Evolutionary conservation across 495 filamentous ascomycete species (phyloP), one percentile per base, ranked within the genome.

Genomic region (Podospora conica): DNA sequence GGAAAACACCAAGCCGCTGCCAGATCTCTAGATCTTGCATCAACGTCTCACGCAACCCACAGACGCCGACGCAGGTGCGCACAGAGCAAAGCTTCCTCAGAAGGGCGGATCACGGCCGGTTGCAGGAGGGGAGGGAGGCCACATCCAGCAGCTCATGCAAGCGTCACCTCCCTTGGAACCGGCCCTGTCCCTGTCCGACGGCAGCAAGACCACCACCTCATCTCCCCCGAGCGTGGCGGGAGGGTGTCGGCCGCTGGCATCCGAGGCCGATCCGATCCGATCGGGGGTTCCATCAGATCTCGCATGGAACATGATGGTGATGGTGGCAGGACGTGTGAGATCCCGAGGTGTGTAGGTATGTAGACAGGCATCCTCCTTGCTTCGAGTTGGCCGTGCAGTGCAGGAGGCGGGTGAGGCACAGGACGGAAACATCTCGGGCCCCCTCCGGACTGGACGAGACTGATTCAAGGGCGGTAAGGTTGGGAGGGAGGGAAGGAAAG

Each of bases 151-250:
- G 12, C 40, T 48, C 40, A 48, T 48, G 40, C 40, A n/a, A 11
- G 40, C 8, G 6, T 48, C 40, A 48, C 58, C 21, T 23, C 12
- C 20, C 33, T 61, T 61, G 33, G 28, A 61, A 61, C 59, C 59
- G 59, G 59, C 28, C 59, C 59, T 61, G 59, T 63, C 61, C 61
- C 53, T 63, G 48, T 48, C 40, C 40, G 40, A 18, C 40, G n/a
- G 40, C 6, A 48, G 3, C 3, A 27, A 6, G 25, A 27, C 25
- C 2, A 2, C 25, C 28, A 31, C 48, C 25, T 55, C 61, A 60
- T 65, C 55, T 58, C 27, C 18, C 54, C 40, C 40, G 29, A 31
- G 29, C 29, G 29, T 31, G 10, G 27, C 28, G 40, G 18, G 40
- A n/a, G 18, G 40, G 40, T 27, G 25, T 8, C 18, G 40, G 33